Conservation (phyloP, 352 stramenopile genomes). For the Phytophthora parvispora region DNA sequence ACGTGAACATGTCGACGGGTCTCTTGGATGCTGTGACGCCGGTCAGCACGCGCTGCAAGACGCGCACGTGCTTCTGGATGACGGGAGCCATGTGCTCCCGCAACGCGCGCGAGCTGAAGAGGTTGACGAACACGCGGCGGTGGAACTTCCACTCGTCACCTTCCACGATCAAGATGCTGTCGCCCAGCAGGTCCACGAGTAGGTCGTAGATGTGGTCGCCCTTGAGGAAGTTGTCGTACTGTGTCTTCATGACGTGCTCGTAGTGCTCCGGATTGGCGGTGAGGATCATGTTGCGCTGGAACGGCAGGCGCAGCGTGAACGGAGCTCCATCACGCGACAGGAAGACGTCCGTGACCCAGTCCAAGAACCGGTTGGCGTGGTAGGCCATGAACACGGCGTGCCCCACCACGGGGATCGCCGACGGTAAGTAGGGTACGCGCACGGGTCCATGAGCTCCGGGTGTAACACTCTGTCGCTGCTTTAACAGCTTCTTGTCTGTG, state of each 20-base stretch:
- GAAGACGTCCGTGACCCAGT: conserved; percentile 43
- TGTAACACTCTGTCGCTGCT: conserved; percentile 23
- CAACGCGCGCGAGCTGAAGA: conserved; percentile 77
- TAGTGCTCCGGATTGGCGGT: conserved; percentile 42
- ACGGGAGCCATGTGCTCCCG: conserved; percentile 56
- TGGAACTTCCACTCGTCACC: conserved; percentile 75
- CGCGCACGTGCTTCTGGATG: conserved; percentile 50
- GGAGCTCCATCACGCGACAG: conserved; percentile 18
- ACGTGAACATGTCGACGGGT: conserved; percentile 32
- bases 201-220: conserved; percentile 53
- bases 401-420: conserved; percentile 39
- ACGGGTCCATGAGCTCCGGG: conserved; percentile 24
- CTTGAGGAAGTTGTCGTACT: conserved; percentile 86
- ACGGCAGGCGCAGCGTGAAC: conserved; percentile 33
- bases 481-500: conserved; percentile 32
- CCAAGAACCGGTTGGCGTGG: conserved; percentile 32
- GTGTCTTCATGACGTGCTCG: conserved; percentile 66
- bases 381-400: conserved; percentile 39
- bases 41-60: conserved; percentile 36
- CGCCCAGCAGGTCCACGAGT: conserved; percentile 67
- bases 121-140: conserved; percentile 87
- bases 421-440: conserved; percentile 33
- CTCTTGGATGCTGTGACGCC: neutral
- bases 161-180: conserved; percentile 80
- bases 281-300: conserved; percentile 40